Base-by-base conservation (phyloP, 345 rosid species). In the Bretschneidera sinensis region DNA sequence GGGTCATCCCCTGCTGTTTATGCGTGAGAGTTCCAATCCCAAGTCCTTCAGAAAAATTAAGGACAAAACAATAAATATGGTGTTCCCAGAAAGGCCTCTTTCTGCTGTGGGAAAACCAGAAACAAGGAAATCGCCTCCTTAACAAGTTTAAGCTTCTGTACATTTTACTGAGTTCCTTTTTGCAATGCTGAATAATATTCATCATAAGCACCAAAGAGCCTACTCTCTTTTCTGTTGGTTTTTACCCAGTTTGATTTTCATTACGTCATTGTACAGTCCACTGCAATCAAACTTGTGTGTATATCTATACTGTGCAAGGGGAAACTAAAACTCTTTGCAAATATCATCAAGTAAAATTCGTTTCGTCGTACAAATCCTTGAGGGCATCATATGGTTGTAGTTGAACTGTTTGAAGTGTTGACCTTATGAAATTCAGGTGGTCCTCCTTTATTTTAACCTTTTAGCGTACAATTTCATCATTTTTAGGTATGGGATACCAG, bases 401-500 rank as follows among this genome's bases (percentile, higher is more conserved):
- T 39, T 39, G 45, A 39, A 39, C 15, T 39, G 45, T 39, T 39
- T 14, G 16, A 11, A 11, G 45, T 4, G 11, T 28, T 39, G 16
- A 39, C 15, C 45, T 39, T 11, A 5, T 39, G 16, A 39, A 39
- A 7, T 39, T 39, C 45, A 14, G 45, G 45, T 39, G 11, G 9
- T 13, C 1, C 16, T 11, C 16, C 1, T 5, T 11, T 39, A 4
- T 39, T 39, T 4, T 13, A 5, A 39, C 10, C 45, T 31, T 17
- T 62, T 51, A 21, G 47, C 3, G 17, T 53, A 48, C 48, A 51
- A 10, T 34, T 59, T 48, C 47, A 18, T 58, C 65, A n/a, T 67
- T 51, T 43, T 70, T 52, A 92, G 98, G 81, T 89, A 31, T 92
- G 98, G 98, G 98, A 92, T 74, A 83, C 94, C 18, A 82, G 98